Base-by-base conservation (phyloP, 1,139 yeast species). In the Hemisphaericaspora lyxosophila region DNA sequence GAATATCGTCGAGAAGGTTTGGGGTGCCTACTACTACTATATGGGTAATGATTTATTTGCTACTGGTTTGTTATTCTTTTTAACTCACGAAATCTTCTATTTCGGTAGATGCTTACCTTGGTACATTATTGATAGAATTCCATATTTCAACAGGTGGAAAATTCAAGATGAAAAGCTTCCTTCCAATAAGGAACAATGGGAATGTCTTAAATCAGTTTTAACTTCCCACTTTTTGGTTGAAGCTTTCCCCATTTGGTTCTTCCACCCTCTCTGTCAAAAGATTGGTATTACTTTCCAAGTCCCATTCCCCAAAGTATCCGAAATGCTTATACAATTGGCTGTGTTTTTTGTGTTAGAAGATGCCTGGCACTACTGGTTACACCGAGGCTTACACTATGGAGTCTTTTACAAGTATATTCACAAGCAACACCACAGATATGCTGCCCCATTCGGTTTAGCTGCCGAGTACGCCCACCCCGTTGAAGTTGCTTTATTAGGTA, bases 401-500 rank as follows among this genome's bases (percentile, higher is more conserved):
- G 70, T 67, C 33, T 69, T 70, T 44, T 70, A 70, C 58, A 69
- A 68, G 48, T 67, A 70, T 48, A 70, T 70, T 42, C 76, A 70
- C 52, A 70, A 70, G 54, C 74, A 68, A 49, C 76, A 70, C 49
- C 76, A 70, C 50, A 65, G 70, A 50, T 70, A 70, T 45, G 75
- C 76, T 19, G 75, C 76, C 14, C 76, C 76, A 5, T 70, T 70
- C 45, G 76, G 76, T 1, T 61, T 70, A 50, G 65, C 76, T 33
- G 75, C 76, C 24, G 76, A 70, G 45, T 70, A 70, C 44, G 76
- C 76, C 25, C 76, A 70, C 44, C 76, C 76, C 8, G 59, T 69
- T 31, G 76, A 70, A 50, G 76, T 70, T 22, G 62, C 62, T 50
- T 60, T 68, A 32, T 60, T 70, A 43, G 76, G 76, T 2, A 55